Base-by-base conservation (phyloP, 495 filamentous ascomycete genomes). In the Xylaria curta region DNA sequence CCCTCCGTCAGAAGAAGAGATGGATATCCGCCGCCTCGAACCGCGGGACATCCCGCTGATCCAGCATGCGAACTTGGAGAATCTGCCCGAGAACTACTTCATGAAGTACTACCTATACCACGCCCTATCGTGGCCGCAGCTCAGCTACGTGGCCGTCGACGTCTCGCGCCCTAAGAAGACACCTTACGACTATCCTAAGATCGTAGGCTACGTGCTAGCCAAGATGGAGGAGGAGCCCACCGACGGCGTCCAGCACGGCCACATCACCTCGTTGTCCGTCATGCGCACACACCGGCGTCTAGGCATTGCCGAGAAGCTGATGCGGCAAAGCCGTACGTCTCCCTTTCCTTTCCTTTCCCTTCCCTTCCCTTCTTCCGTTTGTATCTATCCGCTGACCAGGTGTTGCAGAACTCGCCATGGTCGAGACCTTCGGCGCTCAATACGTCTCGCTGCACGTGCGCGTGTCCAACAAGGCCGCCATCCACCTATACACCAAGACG, bases 61-160 rank as follows among this genome's bases (percentile, higher is more conserved):
- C 77, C 96, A 99, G 85, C 93, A 94, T 82, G 94, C 96, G 75
- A 99, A 99, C 86, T 94, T 98, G 81, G 97, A 97, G 79, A 99
- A 99, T 85, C 88, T 99, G 38, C 96, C 96, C 76, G 96, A 99
- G 84, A 99, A 99, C 87, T 99, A 99, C 88, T 98, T 98, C 83
- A 90, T 97, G 83, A 99, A 99, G 89, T 99, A 99, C 88, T 99
- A 99, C 88, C 92, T 99, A 76, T 99, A 99, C 89, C 96, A 99
- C 83, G 96, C 96, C 8, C 89, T 98, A 66, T 96, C 94, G 64
- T 99, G 96, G 96, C 96, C 96, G 10, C 95, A 98, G 80, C 90
- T 98, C 63, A 95, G 91, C 76, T 98, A 94, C 82, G 96, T 99
- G 40, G 96, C 96, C 66, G 95, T 99, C 76, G 95, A 98, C 81